Percentiles rank a stretch among this genome's conserved stretches.
phyloP scores from a whole-genome alignment of 2,329 filamentous ascomycete genomes.

The Setomelanomma holmii region DNA sequence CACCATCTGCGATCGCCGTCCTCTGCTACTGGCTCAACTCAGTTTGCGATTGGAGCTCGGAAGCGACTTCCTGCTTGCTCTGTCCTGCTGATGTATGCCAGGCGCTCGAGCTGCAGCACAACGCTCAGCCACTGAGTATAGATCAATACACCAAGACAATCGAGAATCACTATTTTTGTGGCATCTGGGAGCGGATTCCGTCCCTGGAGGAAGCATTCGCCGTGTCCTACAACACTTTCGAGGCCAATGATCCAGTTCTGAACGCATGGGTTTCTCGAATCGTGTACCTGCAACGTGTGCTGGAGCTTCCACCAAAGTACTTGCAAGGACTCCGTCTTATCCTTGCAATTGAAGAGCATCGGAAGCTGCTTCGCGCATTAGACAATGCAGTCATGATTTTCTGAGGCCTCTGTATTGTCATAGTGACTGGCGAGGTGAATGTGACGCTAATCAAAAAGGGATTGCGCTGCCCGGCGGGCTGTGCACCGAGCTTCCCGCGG shows the following conservation, averaged over 20 bases:
- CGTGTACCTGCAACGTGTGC: not conserved
- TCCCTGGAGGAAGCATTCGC: not conserved
- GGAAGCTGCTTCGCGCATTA: not conserved
- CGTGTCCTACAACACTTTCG: not conserved
- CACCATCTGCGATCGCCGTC: not conserved
- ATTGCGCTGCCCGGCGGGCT: too few species aligned
- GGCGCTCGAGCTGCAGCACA: not conserved
- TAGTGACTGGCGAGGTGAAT: too few species aligned
- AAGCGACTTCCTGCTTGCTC: not conserved
- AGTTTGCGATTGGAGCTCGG: not conserved
- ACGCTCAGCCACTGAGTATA: not conserved
- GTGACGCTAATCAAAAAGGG: too few species aligned
- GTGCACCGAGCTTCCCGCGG: too few species aligned
- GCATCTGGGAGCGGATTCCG: not conserved
- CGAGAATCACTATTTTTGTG: not conserved
- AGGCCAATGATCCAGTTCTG: not conserved
- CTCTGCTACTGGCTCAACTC: not conserved
- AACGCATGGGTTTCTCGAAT: not conserved
- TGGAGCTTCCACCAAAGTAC: not conserved
- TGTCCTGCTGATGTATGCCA: not conserved
- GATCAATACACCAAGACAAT: not conserved
- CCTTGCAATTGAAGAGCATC: not conserved
- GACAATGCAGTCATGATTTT: not conserved
- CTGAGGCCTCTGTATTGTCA: too few species aligned
- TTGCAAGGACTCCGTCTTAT: not conserved